Percentiles rank a stretch among this genome's conserved stretches.
Conservation (phyloP, 805 yeast species). For the Candida pini region DNA sequence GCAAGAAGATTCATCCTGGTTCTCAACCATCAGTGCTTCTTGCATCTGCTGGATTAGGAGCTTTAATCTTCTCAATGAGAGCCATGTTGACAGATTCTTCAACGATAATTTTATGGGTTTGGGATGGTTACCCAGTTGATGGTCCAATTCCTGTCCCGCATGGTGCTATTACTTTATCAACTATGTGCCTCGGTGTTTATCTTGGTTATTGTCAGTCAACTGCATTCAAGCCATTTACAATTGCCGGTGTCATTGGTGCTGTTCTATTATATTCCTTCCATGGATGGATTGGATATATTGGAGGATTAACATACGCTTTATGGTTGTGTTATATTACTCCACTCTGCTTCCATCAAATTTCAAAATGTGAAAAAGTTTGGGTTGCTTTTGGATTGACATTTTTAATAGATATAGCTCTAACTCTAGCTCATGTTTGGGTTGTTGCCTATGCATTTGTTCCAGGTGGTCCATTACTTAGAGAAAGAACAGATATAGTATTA, state of each 20-base stretch:
- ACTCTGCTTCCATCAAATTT: slow-evolving; percentile 45
- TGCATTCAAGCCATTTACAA: slow-evolving; percentile 13
- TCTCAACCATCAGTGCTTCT: slow-evolving; percentile 39
- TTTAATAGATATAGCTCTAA: slow-evolving; percentile 44
- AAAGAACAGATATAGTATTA: slow-evolving; percentile 76
- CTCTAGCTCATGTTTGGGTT: slow-evolving; percentile 88
- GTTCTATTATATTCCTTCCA: slow-evolving; percentile 41
- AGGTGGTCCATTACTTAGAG: slow-evolving; percentile 82
- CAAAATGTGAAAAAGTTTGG: slow-evolving; percentile 40
- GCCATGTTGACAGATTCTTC: slow-evolving; percentile 81
- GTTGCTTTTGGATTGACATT: slow-evolving; percentile 45
- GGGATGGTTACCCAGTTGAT: slow-evolving; percentile 88
- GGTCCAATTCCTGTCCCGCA: slow-evolving; percentile 89
- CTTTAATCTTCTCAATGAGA: slow-evolving; percentile 62
- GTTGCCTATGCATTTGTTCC: slow-evolving; percentile 99
- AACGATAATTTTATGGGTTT: slow-evolving; percentile 86
- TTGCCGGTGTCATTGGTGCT: slow-evolving; percentile 45
- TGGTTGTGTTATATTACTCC: slow-evolving; percentile 64
- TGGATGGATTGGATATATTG: slow-evolving; percentile 72
- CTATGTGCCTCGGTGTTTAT: slow-evolving; percentile 53
- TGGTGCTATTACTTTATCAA: slow-evolving; percentile 59
- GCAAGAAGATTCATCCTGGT: neutral
- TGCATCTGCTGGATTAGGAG: slow-evolving; percentile 70
- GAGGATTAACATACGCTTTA: slow-evolving; percentile 57
- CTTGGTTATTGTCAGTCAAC: slow-evolving; percentile 36